Conservation (phyloP, 2,329 filamentous ascomycete species). For the Cercospora zeae-maydis region DNA sequence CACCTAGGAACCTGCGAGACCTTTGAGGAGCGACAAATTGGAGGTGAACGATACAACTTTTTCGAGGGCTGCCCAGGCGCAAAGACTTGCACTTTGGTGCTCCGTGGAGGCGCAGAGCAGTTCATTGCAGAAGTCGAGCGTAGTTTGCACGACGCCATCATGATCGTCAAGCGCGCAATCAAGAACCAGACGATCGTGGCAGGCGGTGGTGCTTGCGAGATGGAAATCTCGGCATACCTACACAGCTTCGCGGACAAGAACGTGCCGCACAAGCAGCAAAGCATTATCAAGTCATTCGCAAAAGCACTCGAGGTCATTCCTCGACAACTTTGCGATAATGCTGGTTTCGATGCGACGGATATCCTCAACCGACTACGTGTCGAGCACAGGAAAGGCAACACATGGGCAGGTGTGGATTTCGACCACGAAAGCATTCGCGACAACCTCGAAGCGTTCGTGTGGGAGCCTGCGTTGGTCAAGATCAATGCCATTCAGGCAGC, state of each 20-base stretch:
- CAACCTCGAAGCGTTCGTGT: slow-evolving; percentile 94
- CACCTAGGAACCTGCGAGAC: slow-evolving; percentile 76
- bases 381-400: slow-evolving; percentile 88
- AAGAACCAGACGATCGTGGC: slow-evolving; percentile 93
- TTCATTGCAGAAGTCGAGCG: slow-evolving; percentile 99
- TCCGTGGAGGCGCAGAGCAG: slow-evolving; percentile 94
- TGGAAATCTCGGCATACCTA: slow-evolving; percentile 93
- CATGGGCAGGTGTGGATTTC: slow-evolving; percentile 96
- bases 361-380: slow-evolving; percentile 95
- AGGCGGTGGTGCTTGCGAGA: slow-evolving; percentile 89
- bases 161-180: slow-evolving; percentile 98
- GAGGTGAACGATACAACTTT: slow-evolving; percentile 96
- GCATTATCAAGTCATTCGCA: slow-evolving; percentile 95
- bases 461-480: slow-evolving; percentile 96
- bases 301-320: slow-evolving; percentile 97
- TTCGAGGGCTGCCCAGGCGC: slow-evolving; percentile 94
- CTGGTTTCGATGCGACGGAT: slow-evolving; percentile 95
- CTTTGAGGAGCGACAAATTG: slow-evolving; percentile 96
- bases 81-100: slow-evolving; percentile 93
- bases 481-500: slow-evolving; percentile 95
- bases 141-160: slow-evolving; percentile 96
- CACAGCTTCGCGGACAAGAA: slow-evolving; percentile 91
- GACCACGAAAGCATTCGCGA: slow-evolving; percentile 84
- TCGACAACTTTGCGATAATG: slow-evolving; percentile 95
- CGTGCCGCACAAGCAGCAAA: slow-evolving; percentile 90